Evolutionary conservation across 2,329 filamentous ascomycete species (phyloP), one percentile per base, ranked within the genome.

Genomic region (Fusarium compactum): DNA sequence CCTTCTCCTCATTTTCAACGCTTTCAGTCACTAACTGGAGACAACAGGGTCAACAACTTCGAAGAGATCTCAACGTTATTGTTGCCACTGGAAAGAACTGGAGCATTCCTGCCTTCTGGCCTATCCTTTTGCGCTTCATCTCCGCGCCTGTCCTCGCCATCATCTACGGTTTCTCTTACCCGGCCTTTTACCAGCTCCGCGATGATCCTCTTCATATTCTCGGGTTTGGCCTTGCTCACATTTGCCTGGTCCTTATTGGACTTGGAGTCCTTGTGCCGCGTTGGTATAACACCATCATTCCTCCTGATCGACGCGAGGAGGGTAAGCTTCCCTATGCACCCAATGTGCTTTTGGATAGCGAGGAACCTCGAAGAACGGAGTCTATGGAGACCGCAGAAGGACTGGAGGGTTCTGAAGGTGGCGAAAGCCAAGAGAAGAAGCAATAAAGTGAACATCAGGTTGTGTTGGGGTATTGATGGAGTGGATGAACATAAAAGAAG

Each of bases 41-140:
- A 10, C 12, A 25, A 62, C 54, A 87, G 85, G 86, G 85, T 51
- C 85, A 88, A 66, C 87, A 88, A 79, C 81, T 89, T 22, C 81
- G 84, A 34, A 82, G 82, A 27, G 86, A 89, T 69, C 82, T 89
- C 25, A 89, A 89, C 64, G 72, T 82, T 6, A 83, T 87, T 30
- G 82, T 89, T 24, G 86, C 84, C 11, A 79, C 78, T 6, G 85
- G 85, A 53, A 84, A 83, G 40, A 89, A 89, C 76, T 89, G 86
- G 87, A 82, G 76, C 5, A 87, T 89, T 25, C 86, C 87, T 1
- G 62, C 55, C 3, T 85, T 87, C 73, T 85, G 86, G 78, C 83
- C 84, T 1, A 74, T 84, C 2, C 77, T 89, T 0, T 76, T 86
- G 1, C 84, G 85, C 22, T 87, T 86, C 64, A 71, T 86, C 38